A percentile compares a stretch with the other conserved stretches of the same genome.
Evolutionary conservation across 192 early-diverging fungal genomes (phyloP).

Genomic region (Entomortierella chlamydospora): DNA sequence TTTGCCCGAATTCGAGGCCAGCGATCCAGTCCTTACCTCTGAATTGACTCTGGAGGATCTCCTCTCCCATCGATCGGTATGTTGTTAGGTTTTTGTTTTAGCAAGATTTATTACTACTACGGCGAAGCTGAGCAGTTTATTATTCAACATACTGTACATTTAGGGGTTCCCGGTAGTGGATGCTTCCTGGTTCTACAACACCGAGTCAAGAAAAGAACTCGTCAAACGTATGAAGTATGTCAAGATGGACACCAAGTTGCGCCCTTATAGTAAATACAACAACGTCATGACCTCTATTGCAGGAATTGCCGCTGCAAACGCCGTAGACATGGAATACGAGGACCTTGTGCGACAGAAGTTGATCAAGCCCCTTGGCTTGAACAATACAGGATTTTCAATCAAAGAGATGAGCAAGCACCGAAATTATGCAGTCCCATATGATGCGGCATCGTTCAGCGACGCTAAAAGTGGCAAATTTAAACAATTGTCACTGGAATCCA

Average conservation of each 20-base stretch:
- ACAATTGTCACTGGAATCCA: no score
- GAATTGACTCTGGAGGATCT: constrained; percentile 23
- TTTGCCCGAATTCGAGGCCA: constrained; percentile 9
- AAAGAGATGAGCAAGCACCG: constrained; percentile 20
- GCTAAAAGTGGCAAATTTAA: constrained; percentile 8
- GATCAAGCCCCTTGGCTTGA: constrained; percentile 14
- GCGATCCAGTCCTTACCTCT: constrained; percentile 17
- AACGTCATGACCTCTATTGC: constrained; percentile 20
- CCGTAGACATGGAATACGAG: constrained; percentile 11
- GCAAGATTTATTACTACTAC: no score
- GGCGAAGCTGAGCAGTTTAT: no score
- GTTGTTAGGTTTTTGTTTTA: no score
- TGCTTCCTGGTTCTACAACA: not conserved
- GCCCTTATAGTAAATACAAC: constrained; percentile 1
- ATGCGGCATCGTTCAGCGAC: constrained; percentile 16
- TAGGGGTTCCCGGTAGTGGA: not conserved
- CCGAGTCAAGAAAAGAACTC: constrained; percentile 1
- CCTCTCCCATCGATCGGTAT: constrained; percentile 40
- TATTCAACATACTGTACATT: no score
- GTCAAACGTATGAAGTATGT: constrained; percentile 26
- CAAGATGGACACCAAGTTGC: not conserved
- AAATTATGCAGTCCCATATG: constrained; percentile 13
- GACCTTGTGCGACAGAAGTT: constrained; percentile 15
- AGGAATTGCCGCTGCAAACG: constrained; percentile 32
- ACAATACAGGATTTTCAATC: constrained; percentile 19